These are phyloP conservation scores for Pythium periplocum DNA, from an alignment of 352 stramenopile genomes.

Conservation along the genomic window DNA sequence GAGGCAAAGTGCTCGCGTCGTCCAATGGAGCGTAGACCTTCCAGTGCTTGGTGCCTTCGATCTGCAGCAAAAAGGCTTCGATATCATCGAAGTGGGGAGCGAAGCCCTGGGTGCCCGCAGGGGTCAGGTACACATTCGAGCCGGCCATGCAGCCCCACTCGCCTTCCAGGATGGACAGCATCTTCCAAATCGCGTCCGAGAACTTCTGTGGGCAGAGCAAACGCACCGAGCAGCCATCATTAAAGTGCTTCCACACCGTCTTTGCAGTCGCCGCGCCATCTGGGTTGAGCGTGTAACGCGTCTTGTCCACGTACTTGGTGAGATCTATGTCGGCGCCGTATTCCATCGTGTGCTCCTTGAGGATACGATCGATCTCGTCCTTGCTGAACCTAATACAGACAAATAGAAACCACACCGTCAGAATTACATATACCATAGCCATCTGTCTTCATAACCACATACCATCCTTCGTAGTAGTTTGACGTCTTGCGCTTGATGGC, in stretches of 20 bases:
- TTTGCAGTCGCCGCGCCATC: constrained; percentile 45
- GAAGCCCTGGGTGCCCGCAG: constrained; percentile 91
- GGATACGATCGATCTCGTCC: constrained; percentile 62
- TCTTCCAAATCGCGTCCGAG: constrained; percentile 72
- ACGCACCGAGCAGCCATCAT: constrained; percentile 87
- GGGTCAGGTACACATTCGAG: constrained; percentile 93
- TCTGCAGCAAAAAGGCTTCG: constrained; percentile 93
- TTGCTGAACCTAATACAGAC: constrained; percentile 40
- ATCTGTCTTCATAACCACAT: constrained; percentile 11
- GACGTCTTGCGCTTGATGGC: constrained; percentile 66
- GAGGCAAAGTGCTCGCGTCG: constrained; percentile 48
- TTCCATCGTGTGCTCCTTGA: constrained; percentile 69
- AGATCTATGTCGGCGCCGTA: constrained; percentile 84
- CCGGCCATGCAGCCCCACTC: constrained; percentile 94
- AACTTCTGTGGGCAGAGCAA: constrained; percentile 94
- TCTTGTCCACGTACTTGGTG: constrained; percentile 86
- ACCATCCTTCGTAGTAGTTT: constrained; percentile 77
- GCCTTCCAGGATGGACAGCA: constrained; percentile 91
- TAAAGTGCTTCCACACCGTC: constrained; percentile 76
- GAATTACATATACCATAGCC: not conserved
- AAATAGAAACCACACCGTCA: not conserved
- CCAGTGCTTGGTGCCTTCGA: constrained; percentile 92
- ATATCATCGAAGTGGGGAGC: constrained; percentile 98
- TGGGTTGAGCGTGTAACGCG: constrained; percentile 66
- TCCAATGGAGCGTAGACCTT: constrained; percentile 80